A percentile compares a stretch with the other conserved stretches of the same genome.
These are phyloP conservation scores for Phragmites australis DNA, from an alignment of 176 grass and related monocot genomes.

Conservation along the genomic window DNA sequence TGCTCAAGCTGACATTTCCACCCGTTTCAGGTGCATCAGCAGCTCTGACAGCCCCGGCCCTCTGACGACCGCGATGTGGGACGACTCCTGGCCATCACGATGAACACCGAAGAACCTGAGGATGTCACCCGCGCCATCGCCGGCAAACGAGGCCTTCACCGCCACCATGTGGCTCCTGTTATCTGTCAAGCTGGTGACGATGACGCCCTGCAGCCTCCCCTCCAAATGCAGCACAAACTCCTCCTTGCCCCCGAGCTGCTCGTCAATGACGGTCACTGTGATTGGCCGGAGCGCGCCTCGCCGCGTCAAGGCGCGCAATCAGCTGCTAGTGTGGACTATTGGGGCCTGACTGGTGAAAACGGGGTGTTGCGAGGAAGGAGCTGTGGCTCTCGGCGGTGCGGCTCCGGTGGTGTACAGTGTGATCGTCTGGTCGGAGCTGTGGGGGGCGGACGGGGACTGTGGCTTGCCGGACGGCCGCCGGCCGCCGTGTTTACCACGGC, in stretches of 20 bases:
- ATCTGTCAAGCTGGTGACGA: slow-evolving; percentile 52
- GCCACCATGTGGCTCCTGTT: slow-evolving; percentile 52
- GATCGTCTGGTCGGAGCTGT: slow-evolving; percentile 44
- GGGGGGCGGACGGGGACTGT: neutral
- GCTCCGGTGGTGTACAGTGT: slow-evolving; percentile 54
- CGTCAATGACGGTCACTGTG: slow-evolving; percentile 50
- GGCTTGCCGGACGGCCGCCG: slow-evolving; percentile 26
- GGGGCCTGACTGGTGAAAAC: slow-evolving; percentile 40
- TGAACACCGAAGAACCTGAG: slow-evolving; percentile 72
- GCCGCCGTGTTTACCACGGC: slow-evolving; percentile 19
- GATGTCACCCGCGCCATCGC: slow-evolving; percentile 38
- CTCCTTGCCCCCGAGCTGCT: slow-evolving; percentile 46
- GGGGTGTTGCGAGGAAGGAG: slow-evolving; percentile 7
- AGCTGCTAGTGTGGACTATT: slow-evolving; percentile 31
- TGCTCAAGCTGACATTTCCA: slow-evolving; percentile 9
- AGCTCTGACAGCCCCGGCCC: slow-evolving; percentile 55
- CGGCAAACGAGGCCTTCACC: slow-evolving; percentile 54
- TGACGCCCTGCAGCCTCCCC: slow-evolving; percentile 64
- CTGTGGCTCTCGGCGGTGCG: neutral
- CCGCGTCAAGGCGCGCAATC: slow-evolving; percentile 52
- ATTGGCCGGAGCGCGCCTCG: slow-evolving; percentile 32
- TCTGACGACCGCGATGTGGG: slow-evolving; percentile 70
- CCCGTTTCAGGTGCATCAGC: neutral
- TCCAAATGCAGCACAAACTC: slow-evolving; percentile 37
- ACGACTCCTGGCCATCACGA: slow-evolving; percentile 36